Evolutionary conservation across 1,139 yeast genomes (phyloP).

Genomic region (Geotrichum europaeum): DNA sequence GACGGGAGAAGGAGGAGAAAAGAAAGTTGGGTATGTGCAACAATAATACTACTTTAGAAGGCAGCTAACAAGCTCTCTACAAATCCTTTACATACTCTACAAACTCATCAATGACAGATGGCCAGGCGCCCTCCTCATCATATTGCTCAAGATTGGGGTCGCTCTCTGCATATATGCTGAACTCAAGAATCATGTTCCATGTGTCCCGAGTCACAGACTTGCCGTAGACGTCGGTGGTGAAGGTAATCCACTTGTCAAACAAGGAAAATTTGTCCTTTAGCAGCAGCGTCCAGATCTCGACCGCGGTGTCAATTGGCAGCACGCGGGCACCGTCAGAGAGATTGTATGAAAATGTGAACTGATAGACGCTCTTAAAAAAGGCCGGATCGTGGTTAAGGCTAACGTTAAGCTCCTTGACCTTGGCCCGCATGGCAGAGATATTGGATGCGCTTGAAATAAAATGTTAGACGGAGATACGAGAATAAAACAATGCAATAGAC

Average conservation of each 20-base stretch:
- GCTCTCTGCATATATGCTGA: conserved; percentile 47
- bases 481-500: conserved; percentile 19
- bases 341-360: conserved; percentile 62
- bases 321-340: conserved; percentile 56
- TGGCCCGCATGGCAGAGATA: conserved; percentile 47
- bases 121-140: conserved; percentile 85
- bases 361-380: conserved; percentile 55
- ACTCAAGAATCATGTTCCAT: conserved; percentile 78
- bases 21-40: not conserved
- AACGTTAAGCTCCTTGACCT: conserved; percentile 38
- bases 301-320: conserved; percentile 57
- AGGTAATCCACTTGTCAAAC: conserved; percentile 50
- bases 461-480: conserved; percentile 18
- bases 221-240: conserved; percentile 38
- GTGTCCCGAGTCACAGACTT: conserved; percentile 59
- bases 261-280: conserved; percentile 38
- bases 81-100: conserved; percentile 45
- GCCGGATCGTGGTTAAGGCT: conserved; percentile 36
- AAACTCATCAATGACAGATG: conserved; percentile 77
- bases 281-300: conserved; percentile 72
- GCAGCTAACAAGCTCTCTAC: not conserved
- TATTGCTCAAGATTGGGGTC: conserved; percentile 53
- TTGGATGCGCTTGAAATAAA: conserved; percentile 31
- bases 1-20: not conserved
- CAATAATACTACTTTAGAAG: not conserved